phyloP scores from a whole-genome alignment of 176 grass and related monocot genomes.

The Zoysia japonica region DNA sequence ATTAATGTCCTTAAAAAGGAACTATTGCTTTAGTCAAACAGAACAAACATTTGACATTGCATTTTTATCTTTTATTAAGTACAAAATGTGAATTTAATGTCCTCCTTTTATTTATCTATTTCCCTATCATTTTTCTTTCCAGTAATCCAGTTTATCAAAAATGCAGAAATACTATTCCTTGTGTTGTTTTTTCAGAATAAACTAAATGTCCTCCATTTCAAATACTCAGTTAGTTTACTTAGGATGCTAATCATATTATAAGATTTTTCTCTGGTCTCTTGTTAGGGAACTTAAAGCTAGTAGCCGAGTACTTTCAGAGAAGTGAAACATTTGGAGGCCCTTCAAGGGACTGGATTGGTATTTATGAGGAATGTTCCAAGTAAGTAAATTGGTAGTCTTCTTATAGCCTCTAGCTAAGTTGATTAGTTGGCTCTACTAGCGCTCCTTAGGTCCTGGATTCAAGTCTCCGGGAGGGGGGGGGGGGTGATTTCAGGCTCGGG shows the following conservation, averaged over 20 bases:
- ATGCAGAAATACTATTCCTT: neutral
- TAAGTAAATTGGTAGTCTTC: constrained; percentile 49
- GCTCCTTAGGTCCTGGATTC: too few relatives aligned
- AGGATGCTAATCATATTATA: constrained; percentile 13
- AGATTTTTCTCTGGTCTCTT: neutral
- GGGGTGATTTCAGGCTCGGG: too few relatives aligned
- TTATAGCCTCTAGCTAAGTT: neutral
- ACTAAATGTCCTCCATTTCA: neutral
- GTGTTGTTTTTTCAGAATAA: constrained; percentile 13
- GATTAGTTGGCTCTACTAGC: too few relatives aligned
- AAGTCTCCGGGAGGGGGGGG: too few relatives aligned
- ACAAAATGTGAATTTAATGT: neutral
- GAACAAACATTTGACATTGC: constrained; percentile 5
- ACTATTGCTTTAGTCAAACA: constrained; percentile 2
- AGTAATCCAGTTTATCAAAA: neutral
- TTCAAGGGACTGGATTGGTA: constrained; percentile 91
- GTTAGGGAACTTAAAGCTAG: constrained; percentile 80
- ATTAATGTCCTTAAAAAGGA: constrained; percentile 5
- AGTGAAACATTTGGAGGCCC: constrained; percentile 86
- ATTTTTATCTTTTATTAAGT: neutral
- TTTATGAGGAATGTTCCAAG: constrained; percentile 99
- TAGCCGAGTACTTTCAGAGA: constrained; percentile 94
- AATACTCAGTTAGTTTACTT: constrained; percentile 11
- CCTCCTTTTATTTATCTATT: neutral
- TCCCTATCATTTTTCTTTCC: neutral